Base-by-base conservation (phyloP, 2,329 filamentous ascomycete genomes). In the Penicillium griseofulvum region DNA sequence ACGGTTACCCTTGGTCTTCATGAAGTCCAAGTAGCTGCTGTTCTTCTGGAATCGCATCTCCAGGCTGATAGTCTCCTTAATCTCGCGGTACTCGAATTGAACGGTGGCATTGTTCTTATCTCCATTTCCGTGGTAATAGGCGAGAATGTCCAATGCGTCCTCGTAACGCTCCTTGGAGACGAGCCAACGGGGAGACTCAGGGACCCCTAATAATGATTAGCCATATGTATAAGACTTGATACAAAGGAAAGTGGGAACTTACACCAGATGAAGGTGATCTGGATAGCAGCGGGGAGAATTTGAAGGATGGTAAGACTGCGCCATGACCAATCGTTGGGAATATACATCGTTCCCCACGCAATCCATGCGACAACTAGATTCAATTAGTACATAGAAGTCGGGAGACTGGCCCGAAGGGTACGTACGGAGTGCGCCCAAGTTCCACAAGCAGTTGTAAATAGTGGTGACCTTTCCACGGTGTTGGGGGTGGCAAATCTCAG, bases 381-480 rank as follows among this genome's bases (percentile, higher is more conserved):
- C 12, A 53, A 47, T 61, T 36, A 65, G 10, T 33, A 28, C 52
- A 36, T 37, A 14, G n/a, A n/a, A 19, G 49, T 19, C 47, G 1
- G 5, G 19, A 16, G 16, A 0, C 4, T 16, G 33, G 1, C 7
- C 2, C 2, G 10, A n/a, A 16, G 1, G 8, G 17, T 10, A 8
- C 44, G 6, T 45, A 63, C 59, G 31, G 24, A 79, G 73, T 37
- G 75, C 74, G 42, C 83, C 84, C 52, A 85, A 70, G 68, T 87
- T 86, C 85, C 85, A 89, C 49, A 87, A 71, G 63, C 83, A 87
- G 71, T 88, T 88, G 73, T 88, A 88, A 55, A 88, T 78, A 14
- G 85, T 79, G 1, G 85, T 88, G 45, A 88, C 78, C 28, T 81
- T 82, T 29, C 81, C 85, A 66, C 86, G 83, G 67, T 89, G 85